These are phyloP conservation scores for Cyberlindnera euphorbiiphila DNA, from an alignment of 805 yeast species.

Conservation along the genomic window DNA sequence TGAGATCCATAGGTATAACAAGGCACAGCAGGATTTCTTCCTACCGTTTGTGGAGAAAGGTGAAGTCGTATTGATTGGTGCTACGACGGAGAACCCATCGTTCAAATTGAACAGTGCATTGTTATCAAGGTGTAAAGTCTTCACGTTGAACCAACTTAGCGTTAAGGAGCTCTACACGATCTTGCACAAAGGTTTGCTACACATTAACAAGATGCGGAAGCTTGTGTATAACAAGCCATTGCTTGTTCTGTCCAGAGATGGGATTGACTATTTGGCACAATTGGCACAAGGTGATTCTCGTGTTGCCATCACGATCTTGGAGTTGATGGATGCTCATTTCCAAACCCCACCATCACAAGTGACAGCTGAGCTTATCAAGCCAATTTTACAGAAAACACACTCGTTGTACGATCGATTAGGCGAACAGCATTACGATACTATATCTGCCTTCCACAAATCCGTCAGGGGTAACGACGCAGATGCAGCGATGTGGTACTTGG, in stretches of 20 bases:
- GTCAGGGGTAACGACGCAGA: constrained; percentile 87
- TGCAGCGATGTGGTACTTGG: constrained; percentile 85
- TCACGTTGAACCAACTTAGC: constrained; percentile 56
- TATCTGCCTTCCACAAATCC: constrained; percentile 92
- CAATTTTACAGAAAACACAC: constrained; percentile 45
- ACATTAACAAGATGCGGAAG: constrained; percentile 57
- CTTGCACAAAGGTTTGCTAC: constrained; percentile 52
- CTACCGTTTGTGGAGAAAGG: constrained; percentile 85
- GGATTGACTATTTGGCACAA: constrained; percentile 64
- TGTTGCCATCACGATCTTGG: constrained; percentile 75
- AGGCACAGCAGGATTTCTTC: constrained; percentile 83
- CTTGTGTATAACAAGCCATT: constrained; percentile 46
- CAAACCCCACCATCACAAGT: constrained; percentile 5
- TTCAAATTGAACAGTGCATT: constrained; percentile 79
- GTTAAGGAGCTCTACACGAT: constrained; percentile 48
- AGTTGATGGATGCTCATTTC: constrained; percentile 59
- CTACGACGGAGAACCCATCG: constrained; percentile 96
- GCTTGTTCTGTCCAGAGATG: constrained; percentile 49
- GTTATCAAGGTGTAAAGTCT: constrained; percentile 78
- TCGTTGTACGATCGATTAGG: constrained; percentile 81
- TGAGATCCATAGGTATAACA: constrained; percentile 86
- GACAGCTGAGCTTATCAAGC: constrained; percentile 31
- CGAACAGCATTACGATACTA: constrained; percentile 91
- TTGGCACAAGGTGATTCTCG: constrained; percentile 88
- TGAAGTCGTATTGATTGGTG: constrained; percentile 78